phyloP scores from a whole-genome alignment of 768 basidiomycete genomes.

The Phylloporus sp. region DNA sequence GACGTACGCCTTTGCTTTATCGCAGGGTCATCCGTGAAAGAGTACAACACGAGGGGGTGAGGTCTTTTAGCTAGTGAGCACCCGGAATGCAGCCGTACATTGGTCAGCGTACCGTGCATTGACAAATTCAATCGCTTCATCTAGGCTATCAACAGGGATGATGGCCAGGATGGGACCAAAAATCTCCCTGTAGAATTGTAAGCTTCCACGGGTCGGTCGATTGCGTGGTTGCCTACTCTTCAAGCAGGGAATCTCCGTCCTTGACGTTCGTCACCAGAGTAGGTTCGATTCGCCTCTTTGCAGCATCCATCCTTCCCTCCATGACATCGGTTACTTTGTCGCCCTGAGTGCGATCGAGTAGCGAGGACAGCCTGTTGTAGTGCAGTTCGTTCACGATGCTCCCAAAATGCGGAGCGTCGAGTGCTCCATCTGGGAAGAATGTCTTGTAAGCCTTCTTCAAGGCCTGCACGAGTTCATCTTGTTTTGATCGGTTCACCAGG shows the following conservation, averaged over 20 bases:
- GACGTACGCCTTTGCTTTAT: slow-evolving; percentile 37
- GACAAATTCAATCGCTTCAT: slow-evolving; percentile 53
- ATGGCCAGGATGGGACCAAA: slow-evolving; percentile 72
- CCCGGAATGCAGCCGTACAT: neutral
- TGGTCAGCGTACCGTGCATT: slow-evolving; percentile 40
- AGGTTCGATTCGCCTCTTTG: slow-evolving; percentile 47
- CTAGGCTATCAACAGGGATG: slow-evolving; percentile 48
- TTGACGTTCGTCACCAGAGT: slow-evolving; percentile 55
- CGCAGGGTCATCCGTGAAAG: slow-evolving; percentile 49
- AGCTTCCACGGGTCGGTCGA: neutral
- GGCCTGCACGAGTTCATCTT: slow-evolving; percentile 44
- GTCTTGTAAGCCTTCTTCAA: slow-evolving; percentile 38
- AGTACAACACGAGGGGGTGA: slow-evolving; percentile 59
- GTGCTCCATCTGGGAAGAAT: slow-evolving; percentile 53
- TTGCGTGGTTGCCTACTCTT: slow-evolving; percentile 38
- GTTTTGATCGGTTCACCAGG: slow-evolving; percentile 36
- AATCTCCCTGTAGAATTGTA: slow-evolving; percentile 45
- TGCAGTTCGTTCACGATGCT: slow-evolving; percentile 53
- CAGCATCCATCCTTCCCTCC: slow-evolving; percentile 33
- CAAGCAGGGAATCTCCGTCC: slow-evolving; percentile 53
- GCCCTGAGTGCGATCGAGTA: slow-evolving; percentile 54
- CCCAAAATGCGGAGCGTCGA: slow-evolving; percentile 39
- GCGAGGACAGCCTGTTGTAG: slow-evolving; percentile 45
- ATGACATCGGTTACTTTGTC: slow-evolving; percentile 47
- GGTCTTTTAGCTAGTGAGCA: slow-evolving; percentile 34